phyloP scores from a whole-genome alignment of 495 filamentous ascomycete species.

The Hapsidospora chrysogenum region DNA sequence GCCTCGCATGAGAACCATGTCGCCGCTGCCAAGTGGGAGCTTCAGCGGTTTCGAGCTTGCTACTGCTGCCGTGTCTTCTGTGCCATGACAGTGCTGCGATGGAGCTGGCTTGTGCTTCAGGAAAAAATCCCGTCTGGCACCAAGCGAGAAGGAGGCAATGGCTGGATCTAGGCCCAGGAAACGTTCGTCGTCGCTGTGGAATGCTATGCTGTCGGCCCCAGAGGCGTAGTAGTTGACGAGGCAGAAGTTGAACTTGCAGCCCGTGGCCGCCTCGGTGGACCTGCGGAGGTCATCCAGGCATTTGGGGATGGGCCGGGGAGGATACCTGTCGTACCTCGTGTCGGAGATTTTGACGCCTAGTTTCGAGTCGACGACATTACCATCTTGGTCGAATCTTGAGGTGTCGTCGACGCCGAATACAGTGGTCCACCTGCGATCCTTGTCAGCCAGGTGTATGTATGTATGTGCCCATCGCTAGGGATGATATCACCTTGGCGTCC shows the following conservation, averaged over 20 bases:
- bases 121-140: constrained; percentile 46
- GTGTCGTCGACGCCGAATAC: constrained; percentile 57
- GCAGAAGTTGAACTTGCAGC: constrained; percentile 52
- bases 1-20: constrained; percentile 59
- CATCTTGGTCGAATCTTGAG: constrained; percentile 23
- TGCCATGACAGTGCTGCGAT: too few species aligned
- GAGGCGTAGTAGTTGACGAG: constrained; percentile 63
- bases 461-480: background rate
- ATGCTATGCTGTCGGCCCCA: constrained; percentile 54
- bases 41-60: constrained; percentile 33
- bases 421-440: constrained; percentile 38
- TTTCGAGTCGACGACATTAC: constrained; percentile 28
- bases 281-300: constrained; percentile 41
- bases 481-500: constrained; percentile 37
- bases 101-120: constrained; percentile 49
- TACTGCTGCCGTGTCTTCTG: constrained; percentile 4
- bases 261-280: constrained; percentile 39
- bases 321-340: constrained; percentile 31
- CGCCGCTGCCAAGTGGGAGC: constrained; percentile 41
- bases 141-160: constrained; percentile 58
- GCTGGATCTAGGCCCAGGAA: constrained; percentile 49
- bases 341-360: constrained; percentile 20
- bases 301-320: constrained; percentile 47
- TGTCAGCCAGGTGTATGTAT: background rate
- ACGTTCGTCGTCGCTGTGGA: constrained; percentile 59